Base-by-base conservation (phyloP, 805 yeast genomes). In the Teunomyces pallodes region DNA sequence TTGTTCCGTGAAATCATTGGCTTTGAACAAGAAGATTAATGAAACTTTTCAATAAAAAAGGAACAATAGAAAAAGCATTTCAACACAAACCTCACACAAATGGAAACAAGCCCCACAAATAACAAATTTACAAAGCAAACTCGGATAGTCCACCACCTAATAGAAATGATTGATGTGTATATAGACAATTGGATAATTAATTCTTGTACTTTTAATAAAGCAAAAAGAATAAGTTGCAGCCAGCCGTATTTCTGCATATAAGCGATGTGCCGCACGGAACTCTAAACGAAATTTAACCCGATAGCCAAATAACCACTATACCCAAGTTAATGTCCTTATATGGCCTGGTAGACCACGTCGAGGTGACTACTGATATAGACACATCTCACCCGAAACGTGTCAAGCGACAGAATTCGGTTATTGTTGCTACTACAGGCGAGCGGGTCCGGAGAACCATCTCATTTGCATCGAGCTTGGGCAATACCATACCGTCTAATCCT, bases 1-100 rank as follows among this genome's bases (percentile, higher is more conserved):
- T 67, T 92, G 42, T 92, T 94, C 61, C 71, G 77, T 48, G 89
- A 90, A 39, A 81, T 90, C 40, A 81, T 94, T 52, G 90, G 90
- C 6, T 60, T 74, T 46, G 74, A 66, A 48, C 30, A 14, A 50
- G 42, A 14, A 13, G 36, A 31, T 6, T 2, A 13, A 20, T 17
- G 17, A 17, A 17, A 2, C 3, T 17, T 17, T 17, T 17, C 17
- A 20, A 17, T 10, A 9, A 20, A 48, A 50, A 33, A 32, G n/a
- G n/a, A n/a, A n/a, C n/a, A n/a, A n/a, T n/a, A n/a, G 29, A 41
- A 14, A 16, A 38, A 39, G 14, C 13, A 30, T 10, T 3, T 26
- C 32, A 28, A 12, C 12, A 24, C 39, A 36, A 12, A 32, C 35
- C 17, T 32, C 24, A 5, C 24, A 20, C 24, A 20, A 16, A 16